phyloP scores from a whole-genome alignment of 1,284 basidiomycete species.

The Heterobasidion irregulare region DNA sequence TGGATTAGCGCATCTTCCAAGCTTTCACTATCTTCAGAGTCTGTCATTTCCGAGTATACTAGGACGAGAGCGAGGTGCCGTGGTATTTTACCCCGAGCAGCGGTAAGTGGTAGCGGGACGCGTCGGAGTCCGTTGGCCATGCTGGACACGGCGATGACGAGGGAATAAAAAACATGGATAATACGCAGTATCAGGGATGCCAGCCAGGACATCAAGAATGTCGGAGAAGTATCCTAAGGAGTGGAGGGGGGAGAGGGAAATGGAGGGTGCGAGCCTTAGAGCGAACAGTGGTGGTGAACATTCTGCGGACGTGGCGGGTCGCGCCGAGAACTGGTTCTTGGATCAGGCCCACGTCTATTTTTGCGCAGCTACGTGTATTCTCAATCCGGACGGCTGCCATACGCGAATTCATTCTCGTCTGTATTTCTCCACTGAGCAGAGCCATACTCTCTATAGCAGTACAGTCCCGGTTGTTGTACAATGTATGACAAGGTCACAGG shows the following conservation, averaged over 20 bases:
- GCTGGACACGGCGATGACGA: slow-evolving; percentile 31
- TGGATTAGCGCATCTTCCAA: slow-evolving; percentile 35
- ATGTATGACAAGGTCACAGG: neutral
- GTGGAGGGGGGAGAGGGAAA: neutral
- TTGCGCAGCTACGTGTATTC: too few relatives aligned
- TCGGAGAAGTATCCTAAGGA: neutral
- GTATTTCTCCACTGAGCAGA: too few relatives aligned
- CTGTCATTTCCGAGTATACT: slow-evolving; percentile 26
- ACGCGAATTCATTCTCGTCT: too few relatives aligned
- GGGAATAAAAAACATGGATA: slow-evolving; percentile 49
- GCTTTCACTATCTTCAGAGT: slow-evolving; percentile 15
- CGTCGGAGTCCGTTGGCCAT: slow-evolving; percentile 27
- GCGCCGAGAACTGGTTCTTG: neutral
- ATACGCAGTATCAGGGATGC: slow-evolving; percentile 36
- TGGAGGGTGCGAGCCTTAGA: neutral
- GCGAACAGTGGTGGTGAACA: neutral
- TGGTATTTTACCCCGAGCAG: slow-evolving; percentile 46
- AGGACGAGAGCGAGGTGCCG: slow-evolving; percentile 59
- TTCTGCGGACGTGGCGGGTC: neutral
- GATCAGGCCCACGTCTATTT: too few relatives aligned
- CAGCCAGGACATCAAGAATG: slow-evolving; percentile 23
- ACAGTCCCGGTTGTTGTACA: neutral
- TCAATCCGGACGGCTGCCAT: too few relatives aligned
- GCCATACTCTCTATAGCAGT: too few relatives aligned
- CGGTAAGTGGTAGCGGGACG: slow-evolving; percentile 36